Base-by-base conservation (phyloP, 768 basidiomycete genomes). In the Psilocybe cyanescens region DNA sequence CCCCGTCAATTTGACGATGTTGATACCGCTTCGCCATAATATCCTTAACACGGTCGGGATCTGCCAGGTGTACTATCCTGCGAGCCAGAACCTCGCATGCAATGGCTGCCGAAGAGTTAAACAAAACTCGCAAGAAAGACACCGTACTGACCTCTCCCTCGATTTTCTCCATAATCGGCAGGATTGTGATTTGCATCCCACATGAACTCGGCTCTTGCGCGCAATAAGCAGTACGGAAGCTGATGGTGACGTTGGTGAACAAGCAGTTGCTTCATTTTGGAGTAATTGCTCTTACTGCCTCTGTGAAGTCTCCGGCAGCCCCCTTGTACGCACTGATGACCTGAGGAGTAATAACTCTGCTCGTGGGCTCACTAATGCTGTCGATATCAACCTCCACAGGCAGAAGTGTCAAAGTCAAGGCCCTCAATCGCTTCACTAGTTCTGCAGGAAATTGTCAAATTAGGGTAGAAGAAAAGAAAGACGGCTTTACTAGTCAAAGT, bases 71-170 rank as follows among this genome's bases (percentile, higher is more conserved):
- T 17, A 95, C 83, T 55, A 96, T 88, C 57, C 85, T 80, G 41
- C 92, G 86, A 12, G 94, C 94, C 16, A 96, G 79, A 1, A 92
- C 88, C 75, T 96, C 94, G 67, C 94, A 95, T 3, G 94, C 89
- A 50, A 82, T 80, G 39, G 92, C 93, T 93, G 59, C 17, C 44
- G 58, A 8, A 24, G 45, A 37, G 33, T 41, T 54, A 57, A 55
- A 24, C 28, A 37, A 8, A 45, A 30, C 48, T 48, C 24, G 24
- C 24, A 30, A 52, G 30, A 31, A 35, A 57, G 57, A 58, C 19
- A 45, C 3, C 45, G 19, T 47, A 52, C 79, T 52, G 75, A 87
- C 93, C 94, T 75, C 95, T 82, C 65, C 90, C 87, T 16, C 84
- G 67, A 66, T 95, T 95, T 76, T 97, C 95, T 48, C 86, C 93